phyloP scores from a whole-genome alignment of 2,329 filamentous ascomycete species.

The Fusarium illudens region DNA sequence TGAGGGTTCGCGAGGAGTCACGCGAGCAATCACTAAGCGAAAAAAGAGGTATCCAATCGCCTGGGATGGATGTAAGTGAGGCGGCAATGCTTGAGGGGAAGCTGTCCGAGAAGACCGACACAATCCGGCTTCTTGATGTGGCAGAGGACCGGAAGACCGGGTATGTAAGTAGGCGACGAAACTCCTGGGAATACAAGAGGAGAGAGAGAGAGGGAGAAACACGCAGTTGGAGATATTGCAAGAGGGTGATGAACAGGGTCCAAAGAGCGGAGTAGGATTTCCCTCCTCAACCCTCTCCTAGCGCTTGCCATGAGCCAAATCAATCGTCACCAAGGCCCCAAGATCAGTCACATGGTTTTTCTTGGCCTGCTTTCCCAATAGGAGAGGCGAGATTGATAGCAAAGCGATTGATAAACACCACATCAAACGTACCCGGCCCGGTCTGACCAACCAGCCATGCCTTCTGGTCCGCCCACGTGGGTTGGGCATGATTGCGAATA shows the following conservation, averaged over 20 bases:
- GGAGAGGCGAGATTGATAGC: conserved; percentile 3
- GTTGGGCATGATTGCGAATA: conserved; percentile 2
- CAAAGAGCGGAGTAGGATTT: conserved; percentile 3
- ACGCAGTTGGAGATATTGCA: not conserved
- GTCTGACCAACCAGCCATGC: conserved; percentile 9
- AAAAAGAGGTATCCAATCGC: not conserved
- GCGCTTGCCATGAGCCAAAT: conserved; percentile 4
- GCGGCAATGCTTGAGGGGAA: not conserved
- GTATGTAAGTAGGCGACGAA: not conserved
- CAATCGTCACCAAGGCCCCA: conserved; percentile 14
- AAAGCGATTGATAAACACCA: conserved; percentile 11
- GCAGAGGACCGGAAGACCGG: not conserved
- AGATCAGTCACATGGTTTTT: not conserved
- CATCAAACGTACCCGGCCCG: not conserved
- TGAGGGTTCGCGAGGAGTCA: not conserved
- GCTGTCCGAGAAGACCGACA: not conserved
- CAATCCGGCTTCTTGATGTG: not conserved
- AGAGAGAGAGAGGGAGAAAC: not conserved
- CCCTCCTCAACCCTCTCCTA: conserved; percentile 6
- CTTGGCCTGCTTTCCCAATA: not conserved
- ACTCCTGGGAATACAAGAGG: not conserved
- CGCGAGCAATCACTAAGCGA: not conserved
- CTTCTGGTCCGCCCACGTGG: conserved; percentile 22
- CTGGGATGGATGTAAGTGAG: not conserved
- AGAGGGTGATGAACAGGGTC: conserved; percentile 15